Evolutionary conservation across 2,329 filamentous ascomycete species (phyloP).

Genomic region (Amylocarpus encephaloides): DNA sequence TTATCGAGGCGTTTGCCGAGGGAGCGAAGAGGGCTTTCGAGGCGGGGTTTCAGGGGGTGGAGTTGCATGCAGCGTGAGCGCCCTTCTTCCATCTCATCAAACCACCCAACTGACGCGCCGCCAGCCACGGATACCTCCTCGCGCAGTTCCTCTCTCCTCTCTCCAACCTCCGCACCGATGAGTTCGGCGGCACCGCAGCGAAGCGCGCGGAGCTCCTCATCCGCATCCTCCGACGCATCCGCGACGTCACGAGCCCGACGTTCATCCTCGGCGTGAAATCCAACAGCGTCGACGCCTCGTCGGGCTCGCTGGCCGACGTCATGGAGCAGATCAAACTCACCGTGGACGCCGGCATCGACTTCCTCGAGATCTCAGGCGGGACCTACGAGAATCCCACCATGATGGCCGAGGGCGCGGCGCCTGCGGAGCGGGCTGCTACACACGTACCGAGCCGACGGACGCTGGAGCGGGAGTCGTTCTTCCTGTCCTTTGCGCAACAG

Average conservation of each 20-base stretch:
- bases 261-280: conserved; percentile 51
- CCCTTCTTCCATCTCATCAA: conserved; percentile 28
- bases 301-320: conserved; percentile 42
- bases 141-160: conserved; percentile 62
- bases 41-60: conserved; percentile 46
- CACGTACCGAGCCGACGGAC: conserved; percentile 37
- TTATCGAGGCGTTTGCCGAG: conserved; percentile 46
- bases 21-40: conserved; percentile 44
- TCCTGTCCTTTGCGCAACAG: conserved; percentile 56
- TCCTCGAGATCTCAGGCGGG: conserved; percentile 62
- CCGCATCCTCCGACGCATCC: conserved; percentile 58
- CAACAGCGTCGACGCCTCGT: conserved; percentile 48
- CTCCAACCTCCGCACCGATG: conserved; percentile 59
- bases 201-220: conserved; percentile 63
- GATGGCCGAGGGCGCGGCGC: conserved; percentile 13
- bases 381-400: conserved; percentile 45
- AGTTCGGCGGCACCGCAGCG: conserved; percentile 62
- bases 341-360: conserved; percentile 49
- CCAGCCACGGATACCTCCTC: conserved; percentile 64
- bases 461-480: conserved; percentile 57
- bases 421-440: not conserved
- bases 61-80: conserved; percentile 43
- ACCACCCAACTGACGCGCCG: not conserved
- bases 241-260: conserved; percentile 30
- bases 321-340: conserved; percentile 52